Conservation (phyloP, 1,284 basidiomycete genomes). For the Trichosporon coremiiforme region DNA sequence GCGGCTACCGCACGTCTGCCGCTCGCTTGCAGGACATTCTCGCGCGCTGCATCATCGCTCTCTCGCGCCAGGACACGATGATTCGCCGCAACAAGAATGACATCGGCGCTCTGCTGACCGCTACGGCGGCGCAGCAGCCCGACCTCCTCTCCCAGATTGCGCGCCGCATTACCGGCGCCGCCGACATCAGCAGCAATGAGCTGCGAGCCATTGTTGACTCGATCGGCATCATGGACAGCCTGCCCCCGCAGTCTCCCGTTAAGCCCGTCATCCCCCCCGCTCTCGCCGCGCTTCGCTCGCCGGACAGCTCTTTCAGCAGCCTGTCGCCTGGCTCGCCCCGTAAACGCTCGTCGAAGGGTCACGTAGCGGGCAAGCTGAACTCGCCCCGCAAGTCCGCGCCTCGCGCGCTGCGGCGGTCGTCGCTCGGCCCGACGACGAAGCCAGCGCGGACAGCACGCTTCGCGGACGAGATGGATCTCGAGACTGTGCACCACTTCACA, state of each 20-base stretch:
- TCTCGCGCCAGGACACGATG: constrained; percentile 74
- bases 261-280: not conserved
- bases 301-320: constrained; percentile 40
- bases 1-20: constrained; percentile 67
- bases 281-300: constrained; percentile 1
- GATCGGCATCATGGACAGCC: constrained; percentile 9
- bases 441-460: constrained; percentile 20
- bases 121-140: not conserved
- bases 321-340: constrained; percentile 46
- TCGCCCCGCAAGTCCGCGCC: constrained; percentile 21
- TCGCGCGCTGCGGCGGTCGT: not conserved
- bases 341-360: constrained; percentile 26
- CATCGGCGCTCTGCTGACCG: constrained; percentile 51
- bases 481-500: constrained; percentile 20
- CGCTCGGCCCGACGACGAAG: constrained; percentile 5
- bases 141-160: constrained; percentile 7
- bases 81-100: constrained; percentile 67
- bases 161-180: not conserved
- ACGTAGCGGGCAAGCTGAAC: constrained; percentile 19
- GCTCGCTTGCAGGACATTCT: constrained; percentile 68
- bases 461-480: constrained; percentile 25
- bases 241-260: not conserved
- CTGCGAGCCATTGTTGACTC: constrained; percentile 19
- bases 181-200: constrained; percentile 19
- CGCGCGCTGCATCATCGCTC: constrained; percentile 58